Conservation (phyloP, 805 yeast species). For the Candida sithepensis region DNA sequence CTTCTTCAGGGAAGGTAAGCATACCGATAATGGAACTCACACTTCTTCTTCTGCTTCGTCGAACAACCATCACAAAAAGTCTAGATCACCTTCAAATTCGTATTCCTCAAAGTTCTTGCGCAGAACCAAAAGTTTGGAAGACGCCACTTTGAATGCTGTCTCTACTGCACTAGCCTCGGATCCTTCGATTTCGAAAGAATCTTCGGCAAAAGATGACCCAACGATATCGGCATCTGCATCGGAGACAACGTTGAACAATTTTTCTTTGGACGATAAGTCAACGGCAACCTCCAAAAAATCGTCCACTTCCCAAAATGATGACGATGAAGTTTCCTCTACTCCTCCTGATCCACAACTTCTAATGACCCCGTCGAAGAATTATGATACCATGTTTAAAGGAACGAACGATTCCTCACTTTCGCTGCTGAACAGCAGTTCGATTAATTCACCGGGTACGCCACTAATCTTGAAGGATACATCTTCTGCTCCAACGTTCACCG, state of each 20-base stretch:
- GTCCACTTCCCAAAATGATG: too few relatives aligned
- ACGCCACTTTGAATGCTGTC: slow-evolving; percentile 6
- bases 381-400: slow-evolving; percentile 14
- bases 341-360: slow-evolving; percentile 1
- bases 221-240: background rate
- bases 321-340: background rate
- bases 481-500: slow-evolving; percentile 19
- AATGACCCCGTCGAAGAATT: slow-evolving; percentile 20
- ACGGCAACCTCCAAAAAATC: too few relatives aligned
- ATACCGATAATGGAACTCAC: background rate
- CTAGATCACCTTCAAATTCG: slow-evolving; percentile 3
- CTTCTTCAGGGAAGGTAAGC: slow-evolving; percentile 17
- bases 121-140: slow-evolving; percentile 25
- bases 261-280: slow-evolving; percentile 9
- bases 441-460: slow-evolving; percentile 24
- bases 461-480: slow-evolving; percentile 18
- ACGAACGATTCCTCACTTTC: slow-evolving; percentile 6
- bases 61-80: background rate
- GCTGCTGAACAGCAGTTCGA: slow-evolving; percentile 7
- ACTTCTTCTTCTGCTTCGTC: background rate
- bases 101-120: slow-evolving; percentile 21
- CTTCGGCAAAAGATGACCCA: too few relatives aligned
- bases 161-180: background rate
- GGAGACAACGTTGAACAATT: background rate
- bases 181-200: background rate